Percentiles rank a stretch among this genome's conserved stretches.
These are phyloP conservation scores for Ceratorhiza oryzae-sativae DNA, from an alignment of 1,284 basidiomycete genomes.

Conservation along the genomic window DNA sequence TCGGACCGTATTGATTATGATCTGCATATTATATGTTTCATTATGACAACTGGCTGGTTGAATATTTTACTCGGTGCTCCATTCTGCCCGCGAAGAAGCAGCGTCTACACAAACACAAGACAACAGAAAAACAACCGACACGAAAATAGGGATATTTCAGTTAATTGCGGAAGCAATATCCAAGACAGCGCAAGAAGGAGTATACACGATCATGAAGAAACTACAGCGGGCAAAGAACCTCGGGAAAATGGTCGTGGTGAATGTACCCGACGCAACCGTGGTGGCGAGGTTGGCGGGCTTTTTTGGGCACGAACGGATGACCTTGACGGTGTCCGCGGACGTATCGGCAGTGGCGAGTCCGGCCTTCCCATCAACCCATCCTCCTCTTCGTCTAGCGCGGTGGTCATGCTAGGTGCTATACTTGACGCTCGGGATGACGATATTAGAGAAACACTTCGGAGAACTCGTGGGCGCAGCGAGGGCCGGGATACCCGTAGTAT, in stretches of 20 bases:
- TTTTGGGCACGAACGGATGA: slow-evolving; percentile 9
- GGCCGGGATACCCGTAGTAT: slow-evolving; percentile 3
- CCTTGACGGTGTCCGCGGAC: slow-evolving; percentile 15
- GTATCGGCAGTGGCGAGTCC: background rate
- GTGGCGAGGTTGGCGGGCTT: slow-evolving; percentile 20
- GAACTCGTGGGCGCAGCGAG: slow-evolving; percentile 16
- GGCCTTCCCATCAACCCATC: background rate
- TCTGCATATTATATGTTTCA: slow-evolving; percentile 36
- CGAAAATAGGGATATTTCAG: no score
- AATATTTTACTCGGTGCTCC: slow-evolving; percentile 4
- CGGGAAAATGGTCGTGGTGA: slow-evolving; percentile 21
- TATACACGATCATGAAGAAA: background rate
- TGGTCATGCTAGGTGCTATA: slow-evolving; percentile 4
- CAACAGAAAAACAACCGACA: background rate
- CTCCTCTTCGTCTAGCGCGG: background rate
- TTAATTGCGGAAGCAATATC: background rate
- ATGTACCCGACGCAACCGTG: slow-evolving; percentile 1
- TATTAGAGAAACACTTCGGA: slow-evolving; percentile 29
- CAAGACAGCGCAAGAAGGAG: slow-evolving; percentile 7
- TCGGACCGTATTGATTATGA: slow-evolving; percentile 33
- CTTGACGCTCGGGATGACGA: slow-evolving; percentile 21
- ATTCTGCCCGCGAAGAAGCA: background rate
- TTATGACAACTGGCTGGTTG: slow-evolving; percentile 13
- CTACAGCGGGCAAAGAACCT: slow-evolving; percentile 5
- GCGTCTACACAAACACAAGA: background rate